phyloP scores from a whole-genome alignment of 257 asterid species.

The Paulownia fortunei region DNA sequence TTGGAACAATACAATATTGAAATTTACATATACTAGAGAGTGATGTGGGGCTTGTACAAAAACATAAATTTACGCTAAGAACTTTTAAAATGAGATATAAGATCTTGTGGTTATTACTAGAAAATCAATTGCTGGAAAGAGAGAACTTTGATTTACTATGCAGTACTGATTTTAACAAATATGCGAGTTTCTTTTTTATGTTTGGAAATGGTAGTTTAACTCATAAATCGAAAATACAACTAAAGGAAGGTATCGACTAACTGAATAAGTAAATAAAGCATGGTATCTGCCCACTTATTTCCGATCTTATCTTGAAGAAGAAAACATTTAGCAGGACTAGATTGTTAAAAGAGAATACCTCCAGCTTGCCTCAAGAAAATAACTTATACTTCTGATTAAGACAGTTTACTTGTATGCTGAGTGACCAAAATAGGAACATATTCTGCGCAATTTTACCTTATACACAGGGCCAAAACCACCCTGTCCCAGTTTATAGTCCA shows the following conservation, averaged over 20 bases:
- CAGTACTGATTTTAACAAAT: neutral
- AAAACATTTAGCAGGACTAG: neutral
- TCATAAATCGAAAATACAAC: neutral
- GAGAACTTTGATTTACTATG: too few relatives aligned
- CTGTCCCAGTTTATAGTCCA: constrained; percentile 53
- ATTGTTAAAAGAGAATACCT: too few relatives aligned
- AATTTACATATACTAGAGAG: too few relatives aligned
- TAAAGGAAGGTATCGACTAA: neutral
- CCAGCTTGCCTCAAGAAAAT: too few relatives aligned
- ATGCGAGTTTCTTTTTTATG: neutral
- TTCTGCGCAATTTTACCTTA: constrained; percentile 34
- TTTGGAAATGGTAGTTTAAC: neutral
- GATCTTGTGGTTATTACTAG: too few relatives aligned
- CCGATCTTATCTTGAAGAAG: neutral
- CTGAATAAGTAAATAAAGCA: neutral
- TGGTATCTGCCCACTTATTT: neutral
- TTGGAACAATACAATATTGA: too few relatives aligned
- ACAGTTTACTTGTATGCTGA: neutral
- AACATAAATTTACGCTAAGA: too few relatives aligned
- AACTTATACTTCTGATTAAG: neutral
- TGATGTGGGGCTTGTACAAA: too few relatives aligned
- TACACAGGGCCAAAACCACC: constrained; percentile 79
- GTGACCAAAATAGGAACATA: neutral
- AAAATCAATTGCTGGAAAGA: too few relatives aligned
- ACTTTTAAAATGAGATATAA: too few relatives aligned